Evolutionary conservation across 1,284 basidiomycete genomes (phyloP), one percentile per base, ranked within the genome.

Genomic region (Coriolopsis trogii): DNA sequence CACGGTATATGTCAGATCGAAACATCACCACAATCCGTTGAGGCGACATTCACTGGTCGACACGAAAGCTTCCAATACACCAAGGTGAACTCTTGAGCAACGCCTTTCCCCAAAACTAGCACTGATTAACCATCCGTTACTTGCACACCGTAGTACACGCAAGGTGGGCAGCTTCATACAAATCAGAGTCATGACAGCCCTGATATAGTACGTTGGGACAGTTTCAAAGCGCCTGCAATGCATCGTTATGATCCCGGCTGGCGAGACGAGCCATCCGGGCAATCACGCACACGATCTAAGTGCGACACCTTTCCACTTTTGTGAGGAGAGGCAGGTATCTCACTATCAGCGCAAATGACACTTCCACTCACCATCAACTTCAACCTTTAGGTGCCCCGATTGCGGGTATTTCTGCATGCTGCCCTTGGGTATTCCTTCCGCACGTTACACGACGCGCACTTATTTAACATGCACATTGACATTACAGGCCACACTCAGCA

Each of bases 331-430:
- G 76, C 80, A 59, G 36, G 69, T 13, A 18, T 7, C 8, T 16
- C n/a, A 24, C 16, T 6, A 12, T 4, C 29, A 18, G 26, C 13
- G 31, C 6, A 3, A 26, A 12, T 40, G 13, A 41, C 10, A 13
- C n/a, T 31, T 21, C 21, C 6, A 13, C 15, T 46, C 53, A 12
- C 10, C 13, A 15, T 1, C 29, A 13, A 13, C 15, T 60, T 9
- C 2, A 0, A 9, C 7, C n/a, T 39, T 49, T 12, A 81, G 81
- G 34, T 86, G 84, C 51, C 70, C 73, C 0, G 72, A 74, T 38
- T 85, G 82, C 46, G 74, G 77, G 2, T 86, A 85, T 62, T 78
- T 77, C 61, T 86, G 84, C 55, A 84, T 75, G 0, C 61, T 83
- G 4, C 82, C 80, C 3, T 50, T 9, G 57, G 41, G n/a, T 5